A percentile compares a stretch with the other conserved stretches of the same genome.
Conservation (phyloP, 257 asterid species). For the Scutellaria galericulata region DNA sequence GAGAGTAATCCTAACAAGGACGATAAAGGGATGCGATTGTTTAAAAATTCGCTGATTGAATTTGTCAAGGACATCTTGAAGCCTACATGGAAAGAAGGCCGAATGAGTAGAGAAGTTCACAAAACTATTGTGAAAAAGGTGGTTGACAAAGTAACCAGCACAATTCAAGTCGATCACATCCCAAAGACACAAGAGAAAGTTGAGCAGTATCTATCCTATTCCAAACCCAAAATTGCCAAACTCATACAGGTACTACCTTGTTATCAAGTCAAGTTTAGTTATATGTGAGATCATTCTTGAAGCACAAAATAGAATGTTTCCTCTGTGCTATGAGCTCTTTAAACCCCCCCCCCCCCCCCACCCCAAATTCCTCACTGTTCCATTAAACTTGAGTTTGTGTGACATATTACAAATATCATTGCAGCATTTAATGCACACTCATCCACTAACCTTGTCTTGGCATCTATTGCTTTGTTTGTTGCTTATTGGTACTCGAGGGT, state of each 20-base stretch:
- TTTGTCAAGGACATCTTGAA: slow-evolving; percentile 85
- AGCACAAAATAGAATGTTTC: background rate
- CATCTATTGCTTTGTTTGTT: slow-evolving; percentile 6
- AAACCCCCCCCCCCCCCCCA: too few relatives aligned
- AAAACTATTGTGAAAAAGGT: slow-evolving; percentile 91
- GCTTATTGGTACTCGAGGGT: background rate
- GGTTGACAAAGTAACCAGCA: slow-evolving; percentile 84
- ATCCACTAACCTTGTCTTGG: background rate
- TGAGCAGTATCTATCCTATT: slow-evolving; percentile 73
- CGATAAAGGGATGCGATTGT: slow-evolving; percentile 77
- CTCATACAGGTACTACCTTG: slow-evolving; percentile 76
- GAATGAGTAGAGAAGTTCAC: slow-evolving; percentile 91
- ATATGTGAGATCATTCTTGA: background rate
- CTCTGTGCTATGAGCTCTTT: background rate
- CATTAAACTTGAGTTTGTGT: too few relatives aligned
- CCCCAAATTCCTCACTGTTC: too few relatives aligned
- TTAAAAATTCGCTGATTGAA: slow-evolving; percentile 81
- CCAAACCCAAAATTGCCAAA: slow-evolving; percentile 80
- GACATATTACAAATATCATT: too few relatives aligned
- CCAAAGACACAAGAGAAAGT: slow-evolving; percentile 81
- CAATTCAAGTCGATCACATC: slow-evolving; percentile 69
- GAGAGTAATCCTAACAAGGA: slow-evolving; percentile 62
- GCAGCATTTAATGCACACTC: too few relatives aligned
- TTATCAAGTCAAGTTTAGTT: background rate
- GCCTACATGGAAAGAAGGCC: slow-evolving; percentile 95